These are phyloP conservation scores for Linderniella brevidens DNA, from an alignment of 257 asterid species.

Conservation along the genomic window DNA sequence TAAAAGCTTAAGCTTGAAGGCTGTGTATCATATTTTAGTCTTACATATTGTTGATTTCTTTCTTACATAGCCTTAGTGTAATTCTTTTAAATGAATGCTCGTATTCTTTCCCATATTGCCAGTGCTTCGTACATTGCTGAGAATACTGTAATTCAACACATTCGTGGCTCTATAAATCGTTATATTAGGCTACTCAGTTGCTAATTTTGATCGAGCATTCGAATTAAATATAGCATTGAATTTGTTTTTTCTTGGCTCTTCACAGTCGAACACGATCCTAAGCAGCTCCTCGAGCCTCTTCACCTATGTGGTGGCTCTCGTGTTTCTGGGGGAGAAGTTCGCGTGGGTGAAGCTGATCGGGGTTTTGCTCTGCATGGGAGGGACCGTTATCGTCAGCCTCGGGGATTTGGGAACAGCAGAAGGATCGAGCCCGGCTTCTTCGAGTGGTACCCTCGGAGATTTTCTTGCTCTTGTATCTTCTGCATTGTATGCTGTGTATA, in stretches of 20 bases:
- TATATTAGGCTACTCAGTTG: too few species aligned
- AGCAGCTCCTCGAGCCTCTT: conserved; percentile 92
- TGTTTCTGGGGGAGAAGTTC: conserved; percentile 75
- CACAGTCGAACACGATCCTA: conserved; percentile 81
- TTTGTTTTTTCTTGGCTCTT: conserved; percentile 11
- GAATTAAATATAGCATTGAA: too few species aligned
- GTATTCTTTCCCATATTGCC: background rate
- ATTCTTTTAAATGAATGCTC: too few species aligned
- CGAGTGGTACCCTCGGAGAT: conserved; percentile 71
- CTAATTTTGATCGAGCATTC: too few species aligned
- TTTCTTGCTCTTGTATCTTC: conserved; percentile 59
- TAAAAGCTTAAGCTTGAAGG: too few species aligned
- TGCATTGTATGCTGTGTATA: conserved; percentile 65
- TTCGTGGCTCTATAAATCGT: conserved; percentile 9
- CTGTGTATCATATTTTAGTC: too few species aligned
- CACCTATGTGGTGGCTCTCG: conserved; percentile 79
- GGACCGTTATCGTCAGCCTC: conserved; percentile 70
- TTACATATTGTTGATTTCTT: too few species aligned
- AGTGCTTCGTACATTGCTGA: too few species aligned
- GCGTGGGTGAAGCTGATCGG: conserved; percentile 76
- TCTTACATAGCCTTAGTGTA: too few species aligned
- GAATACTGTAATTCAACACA: conserved; percentile 2
- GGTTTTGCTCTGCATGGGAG: conserved; percentile 94
- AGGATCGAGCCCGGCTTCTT: conserved; percentile 31
- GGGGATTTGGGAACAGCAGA: conserved; percentile 40